These are phyloP conservation scores for Ganoderma multipileum DNA, from an alignment of 1,284 basidiomycete species.

Conservation along the genomic window DNA sequence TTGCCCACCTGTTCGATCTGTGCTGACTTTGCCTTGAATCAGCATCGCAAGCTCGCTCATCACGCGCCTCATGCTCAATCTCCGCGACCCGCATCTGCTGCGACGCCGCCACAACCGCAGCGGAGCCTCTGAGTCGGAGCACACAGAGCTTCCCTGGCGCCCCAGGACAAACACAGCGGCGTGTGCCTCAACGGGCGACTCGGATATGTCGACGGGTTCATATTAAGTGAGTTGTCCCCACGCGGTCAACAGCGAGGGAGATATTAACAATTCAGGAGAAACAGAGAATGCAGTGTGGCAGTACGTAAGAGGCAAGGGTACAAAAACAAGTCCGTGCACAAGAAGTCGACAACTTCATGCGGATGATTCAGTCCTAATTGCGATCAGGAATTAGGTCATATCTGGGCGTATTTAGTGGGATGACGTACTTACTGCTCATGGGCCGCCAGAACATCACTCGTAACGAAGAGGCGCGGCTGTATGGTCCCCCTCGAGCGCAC, in stretches of 20 bases:
- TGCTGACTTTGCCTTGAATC: not conserved
- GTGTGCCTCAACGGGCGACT: not conserved
- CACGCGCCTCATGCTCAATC: constrained; percentile 9
- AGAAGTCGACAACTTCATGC: too few relatives aligned
- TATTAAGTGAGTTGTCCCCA: not conserved
- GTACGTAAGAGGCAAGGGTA: too few relatives aligned
- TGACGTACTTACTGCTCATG: too few relatives aligned
- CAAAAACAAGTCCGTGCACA: too few relatives aligned
- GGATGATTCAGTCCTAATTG: too few relatives aligned
- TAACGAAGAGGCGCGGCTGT: not conserved
- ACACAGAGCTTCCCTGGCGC: not conserved
- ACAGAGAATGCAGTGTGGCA: too few relatives aligned
- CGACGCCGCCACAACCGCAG: not conserved
- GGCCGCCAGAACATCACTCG: too few relatives aligned
- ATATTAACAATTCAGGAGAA: too few relatives aligned
- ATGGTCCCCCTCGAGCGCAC: not conserved
- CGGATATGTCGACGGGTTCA: not conserved
- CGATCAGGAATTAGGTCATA: too few relatives aligned
- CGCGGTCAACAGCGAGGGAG: too few relatives aligned
- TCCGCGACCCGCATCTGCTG: constrained; percentile 3
- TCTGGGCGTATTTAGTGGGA: too few relatives aligned
- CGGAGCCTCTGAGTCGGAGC: not conserved
- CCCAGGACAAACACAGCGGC: not conserved
- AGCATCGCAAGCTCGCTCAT: constrained; percentile 7
- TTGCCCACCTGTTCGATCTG: too few relatives aligned